phyloP scores from a whole-genome alignment of 2,329 filamentous ascomycete genomes.

The Pestalotiopsis fici region DNA sequence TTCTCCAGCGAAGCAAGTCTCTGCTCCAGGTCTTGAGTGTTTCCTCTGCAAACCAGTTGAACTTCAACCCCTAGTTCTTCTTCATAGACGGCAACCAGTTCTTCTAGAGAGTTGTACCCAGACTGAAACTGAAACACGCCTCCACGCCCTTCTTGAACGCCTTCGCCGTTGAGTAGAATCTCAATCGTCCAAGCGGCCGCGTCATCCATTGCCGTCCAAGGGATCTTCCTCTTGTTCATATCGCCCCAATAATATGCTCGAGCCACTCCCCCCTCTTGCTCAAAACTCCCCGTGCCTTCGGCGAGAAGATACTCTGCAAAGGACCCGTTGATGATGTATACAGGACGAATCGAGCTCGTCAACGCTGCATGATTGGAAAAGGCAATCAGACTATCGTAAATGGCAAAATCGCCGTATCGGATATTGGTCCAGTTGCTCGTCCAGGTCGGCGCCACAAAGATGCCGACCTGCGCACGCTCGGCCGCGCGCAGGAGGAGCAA shows the following conservation, averaged over 20 bases:
- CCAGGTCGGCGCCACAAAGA: slow-evolving; percentile 30
- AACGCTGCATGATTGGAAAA: background rate
- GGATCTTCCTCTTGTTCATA: background rate
- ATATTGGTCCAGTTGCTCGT: slow-evolving; percentile 30
- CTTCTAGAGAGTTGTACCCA: too few relatives aligned
- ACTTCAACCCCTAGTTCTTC: too few relatives aligned
- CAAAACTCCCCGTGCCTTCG: background rate
- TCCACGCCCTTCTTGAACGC: too few relatives aligned
- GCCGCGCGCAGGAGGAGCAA: slow-evolving; percentile 32
- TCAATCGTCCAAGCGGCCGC: too few relatives aligned
- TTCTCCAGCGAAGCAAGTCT: too few relatives aligned
- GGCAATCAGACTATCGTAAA: background rate
- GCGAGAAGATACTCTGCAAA: background rate
- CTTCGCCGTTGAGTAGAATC: too few relatives aligned
- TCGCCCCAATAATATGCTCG: background rate
- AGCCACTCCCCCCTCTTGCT: background rate
- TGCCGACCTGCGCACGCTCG: slow-evolving; percentile 30
- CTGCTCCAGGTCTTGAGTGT: too few relatives aligned
- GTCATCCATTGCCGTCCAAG: too few relatives aligned
- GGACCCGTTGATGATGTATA: background rate
- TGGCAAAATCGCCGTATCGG: background rate
- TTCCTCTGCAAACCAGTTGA: too few relatives aligned
- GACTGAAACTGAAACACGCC: too few relatives aligned
- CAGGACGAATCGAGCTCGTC: background rate
- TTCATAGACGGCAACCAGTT: too few relatives aligned